Percentiles rank a stretch among this genome's conserved stretches.
Conservation (phyloP, 2,329 filamentous ascomycete genomes). For the Salinomyces thailandicus region DNA sequence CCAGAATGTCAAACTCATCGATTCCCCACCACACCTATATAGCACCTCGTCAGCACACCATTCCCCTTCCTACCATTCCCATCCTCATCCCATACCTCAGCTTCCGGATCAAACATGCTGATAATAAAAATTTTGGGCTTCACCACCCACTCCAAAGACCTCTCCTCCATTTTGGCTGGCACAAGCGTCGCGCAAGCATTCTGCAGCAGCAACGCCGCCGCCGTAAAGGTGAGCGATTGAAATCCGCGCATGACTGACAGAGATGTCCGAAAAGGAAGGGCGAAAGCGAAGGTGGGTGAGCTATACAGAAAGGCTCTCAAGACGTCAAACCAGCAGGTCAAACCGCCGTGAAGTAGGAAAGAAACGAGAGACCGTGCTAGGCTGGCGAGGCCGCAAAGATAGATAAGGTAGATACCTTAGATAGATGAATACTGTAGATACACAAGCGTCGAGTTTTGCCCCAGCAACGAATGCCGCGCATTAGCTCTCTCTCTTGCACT, state of each 20-base stretch:
- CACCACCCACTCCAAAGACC: constrained; percentile 25
- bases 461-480: too few relatives aligned
- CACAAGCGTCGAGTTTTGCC: too few relatives aligned
- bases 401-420: too few relatives aligned
- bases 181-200: constrained; percentile 8
- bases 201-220: constrained; percentile 4
- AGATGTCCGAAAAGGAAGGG: too few relatives aligned
- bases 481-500: too few relatives aligned
- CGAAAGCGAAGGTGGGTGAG: not conserved
- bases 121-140: constrained; percentile 45
- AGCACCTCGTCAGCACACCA: not conserved
- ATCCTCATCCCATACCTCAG: constrained; percentile 39
- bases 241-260: not conserved
- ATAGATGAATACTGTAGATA: too few relatives aligned
- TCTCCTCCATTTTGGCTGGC: constrained; percentile 7
- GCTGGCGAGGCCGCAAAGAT: too few relatives aligned
- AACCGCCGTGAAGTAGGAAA: too few relatives aligned
- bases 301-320: not conserved
- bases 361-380: too few relatives aligned
- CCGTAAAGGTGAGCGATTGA: constrained; percentile 1
- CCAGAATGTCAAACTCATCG: constrained; percentile 24
- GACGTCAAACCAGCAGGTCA: too few relatives aligned
- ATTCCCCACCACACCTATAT: constrained; percentile 27
- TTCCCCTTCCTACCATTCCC: not conserved
- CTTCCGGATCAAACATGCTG: constrained; percentile 43